Evolutionary conservation across 352 stramenopile species (phyloP).

Genomic region (Phytophthora tubulina): DNA sequence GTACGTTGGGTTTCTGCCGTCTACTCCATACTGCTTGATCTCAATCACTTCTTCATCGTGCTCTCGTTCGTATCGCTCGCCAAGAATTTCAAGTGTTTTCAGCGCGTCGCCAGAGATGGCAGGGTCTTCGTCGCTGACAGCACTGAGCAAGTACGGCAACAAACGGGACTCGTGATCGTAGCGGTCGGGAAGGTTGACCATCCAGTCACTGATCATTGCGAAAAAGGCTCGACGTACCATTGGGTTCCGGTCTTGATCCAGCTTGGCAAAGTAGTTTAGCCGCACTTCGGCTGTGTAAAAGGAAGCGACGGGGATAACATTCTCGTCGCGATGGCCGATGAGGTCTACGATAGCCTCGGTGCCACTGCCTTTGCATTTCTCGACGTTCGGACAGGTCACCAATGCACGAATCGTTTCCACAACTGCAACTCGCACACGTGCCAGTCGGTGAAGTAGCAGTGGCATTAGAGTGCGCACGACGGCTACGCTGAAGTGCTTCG

Average conservation of each 20-base stretch:
- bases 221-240: slow-evolving; percentile 88
- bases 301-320: slow-evolving; percentile 93
- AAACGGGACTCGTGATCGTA: slow-evolving; percentile 95
- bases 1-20: slow-evolving; percentile 87
- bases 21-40: slow-evolving; percentile 94
- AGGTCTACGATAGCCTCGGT: slow-evolving; percentile 95
- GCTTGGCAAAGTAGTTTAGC: slow-evolving; percentile 94
- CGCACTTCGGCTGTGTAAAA: slow-evolving; percentile 94
- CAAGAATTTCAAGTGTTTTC: slow-evolving; percentile 74
- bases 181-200: slow-evolving; percentile 92
- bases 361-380: slow-evolving; percentile 94
- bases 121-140: slow-evolving; percentile 77
- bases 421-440: slow-evolving; percentile 88
- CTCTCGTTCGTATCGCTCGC: slow-evolving; percentile 69
- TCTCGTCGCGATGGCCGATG: slow-evolving; percentile 95
- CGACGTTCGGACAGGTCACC: slow-evolving; percentile 87
- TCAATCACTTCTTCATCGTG: slow-evolving; percentile 92
- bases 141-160: slow-evolving; percentile 95
- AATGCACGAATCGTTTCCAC: slow-evolving; percentile 87
- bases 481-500: slow-evolving; percentile 95
- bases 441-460: slow-evolving; percentile 91
- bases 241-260: slow-evolving; percentile 88
- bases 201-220: slow-evolving; percentile 91
- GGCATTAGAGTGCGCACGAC: slow-evolving; percentile 83
- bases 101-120: slow-evolving; percentile 67